Evolutionary conservation across 176 grass and related monocot species (phyloP).

Genomic region (Alloteropsis semialata): DNA sequence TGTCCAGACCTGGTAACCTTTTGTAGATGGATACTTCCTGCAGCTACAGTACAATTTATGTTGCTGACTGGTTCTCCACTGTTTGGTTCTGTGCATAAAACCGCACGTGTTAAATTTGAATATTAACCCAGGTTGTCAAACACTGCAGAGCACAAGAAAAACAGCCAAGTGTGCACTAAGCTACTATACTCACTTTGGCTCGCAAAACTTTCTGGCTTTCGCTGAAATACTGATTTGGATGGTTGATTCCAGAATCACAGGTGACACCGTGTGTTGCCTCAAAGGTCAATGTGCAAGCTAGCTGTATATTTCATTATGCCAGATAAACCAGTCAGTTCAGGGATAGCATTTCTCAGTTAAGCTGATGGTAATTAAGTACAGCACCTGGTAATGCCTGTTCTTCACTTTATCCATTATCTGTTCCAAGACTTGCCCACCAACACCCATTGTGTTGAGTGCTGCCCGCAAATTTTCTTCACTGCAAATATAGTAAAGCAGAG

Average conservation of each 20-base stretch:
- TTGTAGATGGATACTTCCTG: neutral
- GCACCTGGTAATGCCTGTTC: slow-evolving; percentile 90
- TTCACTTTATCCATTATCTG: slow-evolving; percentile 89
- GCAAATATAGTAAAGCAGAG: slow-evolving; percentile 18
- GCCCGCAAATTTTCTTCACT: slow-evolving; percentile 97
- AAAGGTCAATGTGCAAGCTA: slow-evolving; percentile 96
- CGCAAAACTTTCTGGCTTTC: slow-evolving; percentile 74
- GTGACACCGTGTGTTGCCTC: slow-evolving; percentile 75
- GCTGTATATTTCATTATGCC: slow-evolving; percentile 48
- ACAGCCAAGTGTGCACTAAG: neutral
- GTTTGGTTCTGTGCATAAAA: slow-evolving; percentile 42
- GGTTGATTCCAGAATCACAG: slow-evolving; percentile 91
- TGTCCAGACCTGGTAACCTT: slow-evolving; percentile 21
- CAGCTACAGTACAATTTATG: slow-evolving; percentile 25
- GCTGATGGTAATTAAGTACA: neutral
- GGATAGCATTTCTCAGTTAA: slow-evolving; percentile 11
- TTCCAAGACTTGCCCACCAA: slow-evolving; percentile 60
- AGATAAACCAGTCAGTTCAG: slow-evolving; percentile 2
- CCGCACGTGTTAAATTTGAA: slow-evolving; percentile 27
- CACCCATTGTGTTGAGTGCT: slow-evolving; percentile 82
- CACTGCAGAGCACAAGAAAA: neutral
- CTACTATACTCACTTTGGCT: slow-evolving; percentile 47
- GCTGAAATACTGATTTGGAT: slow-evolving; percentile 97
- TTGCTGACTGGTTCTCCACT: slow-evolving; percentile 25
- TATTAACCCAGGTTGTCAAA: neutral